Evolutionary conservation across 495 filamentous ascomycete genomes (phyloP).

Genomic region (Daldinia vernicosa): DNA sequence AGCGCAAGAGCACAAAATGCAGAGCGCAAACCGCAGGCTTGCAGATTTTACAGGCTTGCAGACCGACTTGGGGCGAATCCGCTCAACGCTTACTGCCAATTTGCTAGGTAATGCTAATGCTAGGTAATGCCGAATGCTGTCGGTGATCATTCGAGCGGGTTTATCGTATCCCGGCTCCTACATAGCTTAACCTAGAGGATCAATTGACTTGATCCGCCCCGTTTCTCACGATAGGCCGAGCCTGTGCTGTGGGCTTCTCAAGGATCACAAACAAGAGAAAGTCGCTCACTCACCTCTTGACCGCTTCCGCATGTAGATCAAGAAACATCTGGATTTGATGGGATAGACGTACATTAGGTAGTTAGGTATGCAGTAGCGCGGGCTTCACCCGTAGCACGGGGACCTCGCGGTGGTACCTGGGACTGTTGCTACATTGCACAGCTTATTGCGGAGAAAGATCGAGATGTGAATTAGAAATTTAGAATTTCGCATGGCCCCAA

Average conservation of each 20-base stretch:
- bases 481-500: conserved; percentile 29
- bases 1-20: conserved; percentile 9
- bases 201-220: conserved; percentile 33
- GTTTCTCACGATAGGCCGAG: conserved; percentile 25
- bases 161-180: conserved; percentile 32
- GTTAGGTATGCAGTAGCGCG: conserved; percentile 31
- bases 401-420: conserved; percentile 26
- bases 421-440: conserved; percentile 36
- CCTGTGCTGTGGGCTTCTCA: conserved; percentile 11
- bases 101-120: background rate
- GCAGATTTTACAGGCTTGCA: conserved; percentile 24
- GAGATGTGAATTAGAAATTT: conserved; percentile 40
- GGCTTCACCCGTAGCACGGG: conserved; percentile 28
- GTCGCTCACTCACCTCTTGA: conserved; percentile 32
- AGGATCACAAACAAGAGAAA: conserved; percentile 15
- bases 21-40: conserved; percentile 12
- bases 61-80: conserved; percentile 29
- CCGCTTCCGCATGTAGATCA: conserved; percentile 37
- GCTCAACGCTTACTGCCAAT: conserved; percentile 29
- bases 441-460: conserved; percentile 42
- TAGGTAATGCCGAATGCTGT: conserved; percentile 26
- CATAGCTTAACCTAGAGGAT: conserved; percentile 7
- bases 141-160: conserved; percentile 21
- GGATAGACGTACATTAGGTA: conserved; percentile 22
- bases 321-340: conserved; percentile 21